phyloP scores from a whole-genome alignment of 164 flowering plant genomes.

The Buxus sempervirens region DNA sequence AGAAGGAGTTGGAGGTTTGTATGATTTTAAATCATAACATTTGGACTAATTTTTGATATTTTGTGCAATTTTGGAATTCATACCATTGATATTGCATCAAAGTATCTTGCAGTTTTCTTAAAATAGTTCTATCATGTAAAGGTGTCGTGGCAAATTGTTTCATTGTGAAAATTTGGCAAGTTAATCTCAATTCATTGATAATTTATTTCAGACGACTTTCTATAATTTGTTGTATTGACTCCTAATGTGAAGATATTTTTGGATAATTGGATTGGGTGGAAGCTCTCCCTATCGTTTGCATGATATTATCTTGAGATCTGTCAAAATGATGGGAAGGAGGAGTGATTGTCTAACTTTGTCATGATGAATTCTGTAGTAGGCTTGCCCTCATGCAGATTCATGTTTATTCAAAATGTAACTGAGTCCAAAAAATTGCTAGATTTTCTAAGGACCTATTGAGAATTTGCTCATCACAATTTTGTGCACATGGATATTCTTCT shows the following conservation, averaged over 20 bases:
- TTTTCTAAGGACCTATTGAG: neutral
- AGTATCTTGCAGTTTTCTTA: too few species aligned
- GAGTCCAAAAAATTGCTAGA: neutral
- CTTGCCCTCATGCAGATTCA: neutral
- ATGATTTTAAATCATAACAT: neutral
- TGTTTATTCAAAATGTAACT: too few species aligned
- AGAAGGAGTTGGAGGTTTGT: slow-evolving; percentile 69
- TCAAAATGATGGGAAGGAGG: neutral
- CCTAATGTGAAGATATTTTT: neutral
- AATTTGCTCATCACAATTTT: neutral
- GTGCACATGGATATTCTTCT: neutral
- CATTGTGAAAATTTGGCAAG: neutral
- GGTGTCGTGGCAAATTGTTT: neutral
- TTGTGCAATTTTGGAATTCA: neutral
- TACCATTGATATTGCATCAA: too few species aligned
- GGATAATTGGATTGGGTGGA: neutral
- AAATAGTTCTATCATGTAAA: neutral
- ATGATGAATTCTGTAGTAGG: neutral
- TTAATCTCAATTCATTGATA: neutral
- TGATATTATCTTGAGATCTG: too few species aligned
- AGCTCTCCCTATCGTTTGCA: neutral
- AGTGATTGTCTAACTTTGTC: neutral
- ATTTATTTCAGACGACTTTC: too few species aligned
- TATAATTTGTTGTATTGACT: neutral
- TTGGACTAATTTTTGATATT: neutral